Conservation (phyloP, 2,329 filamentous ascomycete genomes). For the Verticillium isaacii region DNA sequence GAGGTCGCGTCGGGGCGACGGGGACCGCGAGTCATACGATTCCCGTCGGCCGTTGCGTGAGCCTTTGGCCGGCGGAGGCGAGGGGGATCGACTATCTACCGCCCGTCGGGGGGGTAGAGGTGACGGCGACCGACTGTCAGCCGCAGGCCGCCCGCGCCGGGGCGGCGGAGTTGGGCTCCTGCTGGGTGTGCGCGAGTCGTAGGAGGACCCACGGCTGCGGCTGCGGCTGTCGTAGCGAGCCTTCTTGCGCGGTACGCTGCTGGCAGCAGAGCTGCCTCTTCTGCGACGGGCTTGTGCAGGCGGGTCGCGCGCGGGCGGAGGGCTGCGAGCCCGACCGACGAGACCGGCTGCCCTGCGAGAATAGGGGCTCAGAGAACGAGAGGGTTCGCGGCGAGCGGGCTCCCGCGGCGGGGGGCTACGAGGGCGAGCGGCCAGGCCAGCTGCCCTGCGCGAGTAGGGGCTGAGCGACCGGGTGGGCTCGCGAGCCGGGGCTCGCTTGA, state of each 20-base stretch:
- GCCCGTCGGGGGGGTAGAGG: background rate
- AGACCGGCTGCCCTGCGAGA: constrained; percentile 15
- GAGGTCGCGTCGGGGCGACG: constrained; percentile 11
- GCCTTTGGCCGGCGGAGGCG: constrained; percentile 12
- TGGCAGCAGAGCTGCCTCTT: constrained; percentile 29
- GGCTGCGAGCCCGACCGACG: constrained; percentile 14
- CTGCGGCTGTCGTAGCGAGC: constrained; percentile 10
- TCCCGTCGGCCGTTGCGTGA: constrained; percentile 14
- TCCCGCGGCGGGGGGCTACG: constrained; percentile 6
- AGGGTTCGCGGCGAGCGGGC: background rate
- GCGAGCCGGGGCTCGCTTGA: constrained; percentile 7
- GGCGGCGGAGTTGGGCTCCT: constrained; percentile 11
- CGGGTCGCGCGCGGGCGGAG: constrained; percentile 20
- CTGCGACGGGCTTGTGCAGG: constrained; percentile 16
- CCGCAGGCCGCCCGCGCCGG: constrained; percentile 1
- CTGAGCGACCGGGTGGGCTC: constrained; percentile 11
- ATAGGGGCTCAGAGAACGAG: constrained; percentile 14
- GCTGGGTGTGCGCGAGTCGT: constrained; percentile 10
- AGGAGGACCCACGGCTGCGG: background rate
- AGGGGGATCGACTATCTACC: constrained; percentile 14
- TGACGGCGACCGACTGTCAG: constrained; percentile 20
- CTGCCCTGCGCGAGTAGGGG: constrained; percentile 13
- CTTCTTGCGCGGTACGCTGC: constrained; percentile 20
- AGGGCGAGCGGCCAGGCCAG: constrained; percentile 16
- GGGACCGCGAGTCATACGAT: constrained; percentile 14